Evolutionary conservation across 1,139 yeast species (phyloP).

Genomic region (Taiozyma sp.): DNA sequence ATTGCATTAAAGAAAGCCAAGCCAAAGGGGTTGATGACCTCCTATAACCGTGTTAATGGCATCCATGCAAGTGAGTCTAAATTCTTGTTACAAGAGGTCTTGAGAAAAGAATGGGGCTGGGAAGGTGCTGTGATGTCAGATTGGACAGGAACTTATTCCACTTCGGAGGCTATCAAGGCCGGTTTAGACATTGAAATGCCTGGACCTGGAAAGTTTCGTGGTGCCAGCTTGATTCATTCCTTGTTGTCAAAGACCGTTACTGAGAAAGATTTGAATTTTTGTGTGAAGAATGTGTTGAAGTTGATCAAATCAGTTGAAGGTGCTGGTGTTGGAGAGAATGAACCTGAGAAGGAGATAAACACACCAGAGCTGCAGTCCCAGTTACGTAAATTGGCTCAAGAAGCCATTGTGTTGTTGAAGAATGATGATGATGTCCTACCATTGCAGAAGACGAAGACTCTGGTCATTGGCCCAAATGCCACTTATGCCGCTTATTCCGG

Average conservation of each 20-base stretch:
- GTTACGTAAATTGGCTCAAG: conserved; percentile 42
- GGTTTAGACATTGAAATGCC: conserved; percentile 61
- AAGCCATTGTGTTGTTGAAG: conserved; percentile 45
- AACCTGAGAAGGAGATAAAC: conserved; percentile 31
- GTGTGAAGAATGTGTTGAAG: conserved; percentile 39
- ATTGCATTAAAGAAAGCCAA: conserved; percentile 41
- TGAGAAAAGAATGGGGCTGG: conserved; percentile 50
- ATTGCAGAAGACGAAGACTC: conserved; percentile 32
- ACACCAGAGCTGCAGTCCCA: conserved; percentile 35
- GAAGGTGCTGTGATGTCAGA: conserved; percentile 53
- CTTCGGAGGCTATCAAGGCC: conserved; percentile 40
- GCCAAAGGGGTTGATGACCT: conserved; percentile 51
- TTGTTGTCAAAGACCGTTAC: conserved; percentile 27
- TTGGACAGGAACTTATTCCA: conserved; percentile 53
- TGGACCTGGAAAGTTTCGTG: conserved; percentile 46
- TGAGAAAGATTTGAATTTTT: conserved; percentile 26
- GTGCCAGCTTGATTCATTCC: conserved; percentile 34
- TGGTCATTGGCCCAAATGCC: conserved; percentile 46
- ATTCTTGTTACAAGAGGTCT: conserved; percentile 35
- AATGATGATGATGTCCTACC: conserved; percentile 41
- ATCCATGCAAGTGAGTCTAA: conserved; percentile 42
- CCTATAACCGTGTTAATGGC: conserved; percentile 54
- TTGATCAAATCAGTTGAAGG: conserved; percentile 38
- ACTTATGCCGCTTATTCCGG: conserved; percentile 37
- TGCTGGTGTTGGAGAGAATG: conserved; percentile 30